Evolutionary conservation across 345 rosid genomes (phyloP), one percentile per base, ranked within the genome.

Genomic region (Eucalyptus melliodora): DNA sequence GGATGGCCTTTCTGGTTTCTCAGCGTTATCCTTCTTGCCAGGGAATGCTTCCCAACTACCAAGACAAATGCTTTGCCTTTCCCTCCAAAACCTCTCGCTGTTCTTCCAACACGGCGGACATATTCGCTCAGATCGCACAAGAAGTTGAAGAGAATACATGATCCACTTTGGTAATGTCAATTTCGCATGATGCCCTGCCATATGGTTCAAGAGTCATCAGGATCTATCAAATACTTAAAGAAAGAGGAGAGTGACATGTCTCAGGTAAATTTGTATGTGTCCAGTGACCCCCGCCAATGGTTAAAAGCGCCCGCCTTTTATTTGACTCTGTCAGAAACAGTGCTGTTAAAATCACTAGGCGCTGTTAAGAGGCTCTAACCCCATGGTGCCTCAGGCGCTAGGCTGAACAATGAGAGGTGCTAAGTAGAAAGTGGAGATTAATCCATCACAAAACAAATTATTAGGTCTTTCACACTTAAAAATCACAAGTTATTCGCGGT

Each of bases 91-190:
- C 98, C 99, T 93, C 99, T 94, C 11, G 98, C 99, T 45, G 98
- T 97, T 92, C 99, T 95, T 93, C 99, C 99, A 55, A 97, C 99
- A 83, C 99, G 95, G 8, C 95, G 95, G 14, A 97, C 98, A 19
- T 97, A 97, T 93, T 97, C 98, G 88, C 99, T 97, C 34, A 97
- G 99, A 87, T 97, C 97, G 17, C 99, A 97, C 2, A 98, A 98
- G 53, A 94, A 97, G 93, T 97, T 98, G 69, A 97, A 95, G 21
- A 97, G 98, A 50, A 97, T 88, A 97, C 97, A 86, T 95, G 99
- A 92, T 96, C 95, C 89, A 97, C 99, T 87, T 96, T 94, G 6
- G 92, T 88, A 92, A 96, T 95, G 93, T 94, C 95, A 23, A 96
- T 95, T 88, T 97, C 99, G 10, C 98, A 95, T 1, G 99, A 97